These are phyloP conservation scores for Melaleuca quinquenervia DNA, from an alignment of 345 rosid species.

Conservation along the genomic window DNA sequence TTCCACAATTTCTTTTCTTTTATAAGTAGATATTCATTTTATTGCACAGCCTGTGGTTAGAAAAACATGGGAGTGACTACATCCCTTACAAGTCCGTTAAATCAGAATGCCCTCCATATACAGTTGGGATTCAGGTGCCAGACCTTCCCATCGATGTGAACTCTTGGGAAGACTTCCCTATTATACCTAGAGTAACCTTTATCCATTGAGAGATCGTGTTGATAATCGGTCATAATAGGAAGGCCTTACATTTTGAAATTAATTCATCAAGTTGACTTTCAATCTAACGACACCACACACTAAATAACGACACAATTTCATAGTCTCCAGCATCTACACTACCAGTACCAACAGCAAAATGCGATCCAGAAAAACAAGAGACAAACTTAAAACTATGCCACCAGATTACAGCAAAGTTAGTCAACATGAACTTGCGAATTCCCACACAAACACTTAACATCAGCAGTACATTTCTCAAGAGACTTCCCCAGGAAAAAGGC, in stretches of 20 bases:
- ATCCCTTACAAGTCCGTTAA: neutral
- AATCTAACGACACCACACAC: neutral
- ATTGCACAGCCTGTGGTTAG: neutral
- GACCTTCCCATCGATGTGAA: neutral
- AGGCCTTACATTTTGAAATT: neutral
- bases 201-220: neutral
- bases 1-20: neutral
- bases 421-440: neutral
- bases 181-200: neutral
- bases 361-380: neutral
- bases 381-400: neutral
- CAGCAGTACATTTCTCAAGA: too few species aligned
- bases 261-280: neutral
- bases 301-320: neutral
- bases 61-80: neutral
- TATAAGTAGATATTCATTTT: neutral
- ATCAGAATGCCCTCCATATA: neutral
- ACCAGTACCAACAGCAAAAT: neutral
- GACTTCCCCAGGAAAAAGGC: neutral
- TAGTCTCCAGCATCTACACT: neutral
- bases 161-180: neutral
- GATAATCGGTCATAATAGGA: neutral
- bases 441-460: too few species aligned
- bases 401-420: neutral
- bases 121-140: neutral